Percentiles rank a stretch among this genome's conserved stretches.
These are phyloP conservation scores for Jamesozyma piceae DNA, from an alignment of 805 yeast genomes.

Conservation along the genomic window DNA sequence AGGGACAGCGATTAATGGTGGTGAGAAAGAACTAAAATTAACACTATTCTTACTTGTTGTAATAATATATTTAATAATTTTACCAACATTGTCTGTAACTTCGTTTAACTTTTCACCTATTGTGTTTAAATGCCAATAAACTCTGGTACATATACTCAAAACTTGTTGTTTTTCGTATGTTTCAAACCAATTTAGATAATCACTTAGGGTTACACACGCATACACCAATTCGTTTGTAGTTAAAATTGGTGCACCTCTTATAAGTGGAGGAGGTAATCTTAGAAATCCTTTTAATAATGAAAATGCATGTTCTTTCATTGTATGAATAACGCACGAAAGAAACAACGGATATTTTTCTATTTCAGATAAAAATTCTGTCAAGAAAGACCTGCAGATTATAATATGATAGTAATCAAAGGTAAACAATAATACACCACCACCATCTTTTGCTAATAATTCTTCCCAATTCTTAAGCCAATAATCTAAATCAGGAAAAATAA, in stretches of 20 bases:
- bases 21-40: conserved; percentile 5
- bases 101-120: conserved; percentile 50
- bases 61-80: conserved; percentile 42
- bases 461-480: conserved; percentile 41
- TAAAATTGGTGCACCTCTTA: conserved; percentile 48
- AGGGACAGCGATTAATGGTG: neutral
- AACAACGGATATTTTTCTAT: conserved; percentile 19
- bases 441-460: conserved; percentile 38
- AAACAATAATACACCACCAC: conserved; percentile 40
- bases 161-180: conserved; percentile 34
- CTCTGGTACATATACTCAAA: conserved; percentile 40
- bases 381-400: conserved; percentile 32
- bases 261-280: conserved; percentile 36
- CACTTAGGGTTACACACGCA: conserved; percentile 45
- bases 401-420: conserved; percentile 42
- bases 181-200: conserved; percentile 35
- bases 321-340: conserved; percentile 28
- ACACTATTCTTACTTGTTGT: conserved; percentile 33
- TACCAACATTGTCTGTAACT: conserved; percentile 52
- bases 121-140: conserved; percentile 50
- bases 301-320: conserved; percentile 39
- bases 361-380: conserved; percentile 24
- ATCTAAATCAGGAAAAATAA: conserved; percentile 30
- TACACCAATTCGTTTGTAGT: conserved; percentile 45
- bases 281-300: conserved; percentile 38